Evolutionary conservation across 768 basidiomycete species (phyloP), one percentile per base, ranked within the genome.

Genomic region (Russula sp.): DNA sequence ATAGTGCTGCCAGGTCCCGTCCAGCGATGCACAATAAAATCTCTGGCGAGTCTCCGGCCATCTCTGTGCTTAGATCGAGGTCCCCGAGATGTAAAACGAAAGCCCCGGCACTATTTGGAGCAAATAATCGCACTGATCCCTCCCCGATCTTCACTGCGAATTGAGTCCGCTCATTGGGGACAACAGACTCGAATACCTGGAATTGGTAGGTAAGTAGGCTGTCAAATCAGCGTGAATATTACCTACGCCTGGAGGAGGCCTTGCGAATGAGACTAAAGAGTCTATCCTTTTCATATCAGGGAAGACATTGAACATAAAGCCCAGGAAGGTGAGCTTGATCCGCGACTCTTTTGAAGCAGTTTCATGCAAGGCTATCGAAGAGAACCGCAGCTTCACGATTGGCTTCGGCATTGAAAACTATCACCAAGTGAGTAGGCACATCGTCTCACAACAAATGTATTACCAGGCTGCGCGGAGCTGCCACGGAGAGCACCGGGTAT

Each of bases 181-280:
- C 84, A 13, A 97, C 94, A 27, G 92, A 82, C 73, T 95, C 95
- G 70, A 99, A 99, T 0, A 90, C 88, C 94, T 85, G 63, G 2
- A 79, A 54, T 37, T 6, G 40, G 53, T 42, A 37, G 48, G 48
- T 62, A 37, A 64, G 31, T 37, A n/a, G 16, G 8, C 14, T 2
- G 22, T 40, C 35, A 16, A 45, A 48, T 49, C 48, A 18, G 52
- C 32, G 31, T 5, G n/a, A 20, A 6, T 9, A 37, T 56, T 10
- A 79, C 89, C 65, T 74, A 94, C 96, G 22, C 91, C 94, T 51
- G 91, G 89, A 4, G 97, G 97, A 32, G 93, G 84, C 72, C 91
- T 92, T 18, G 78, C 76, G 69, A 94, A 95, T 1, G 62, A 55
- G 2, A 72, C 73, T 2, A 98, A 67, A 64, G 93, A 89, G 6